Conservation (phyloP, 2,329 filamentous ascomycete species). For the Sarocladium kiliense region DNA sequence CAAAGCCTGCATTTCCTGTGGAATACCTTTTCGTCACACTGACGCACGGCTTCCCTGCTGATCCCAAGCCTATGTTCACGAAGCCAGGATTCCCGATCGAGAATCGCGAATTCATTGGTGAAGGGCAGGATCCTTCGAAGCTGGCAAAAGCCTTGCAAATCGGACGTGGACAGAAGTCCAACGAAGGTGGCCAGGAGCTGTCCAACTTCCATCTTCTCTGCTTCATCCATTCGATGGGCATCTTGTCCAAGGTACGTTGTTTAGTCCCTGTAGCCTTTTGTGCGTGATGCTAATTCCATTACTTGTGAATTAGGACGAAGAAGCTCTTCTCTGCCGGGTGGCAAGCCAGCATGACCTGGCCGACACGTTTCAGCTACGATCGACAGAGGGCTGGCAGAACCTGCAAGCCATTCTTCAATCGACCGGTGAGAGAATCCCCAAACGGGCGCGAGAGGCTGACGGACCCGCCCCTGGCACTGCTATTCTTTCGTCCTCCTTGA, state of each 20-base stretch:
- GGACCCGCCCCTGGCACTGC: slow-evolving; percentile 22
- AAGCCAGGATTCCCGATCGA: slow-evolving; percentile 78
- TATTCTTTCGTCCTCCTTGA: slow-evolving; percentile 14
- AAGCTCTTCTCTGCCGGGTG: slow-evolving; percentile 77
- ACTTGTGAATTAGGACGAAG: slow-evolving; percentile 67
- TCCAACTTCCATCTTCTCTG: slow-evolving; percentile 95
- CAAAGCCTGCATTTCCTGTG: slow-evolving; percentile 91
- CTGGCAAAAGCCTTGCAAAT: slow-evolving; percentile 65
- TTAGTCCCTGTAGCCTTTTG: background rate
- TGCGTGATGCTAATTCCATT: slow-evolving; percentile 10
- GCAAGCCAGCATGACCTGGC: slow-evolving; percentile 76
- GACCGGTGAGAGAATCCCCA: slow-evolving; percentile 93
- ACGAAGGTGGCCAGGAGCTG: slow-evolving; percentile 59
- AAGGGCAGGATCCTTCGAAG: slow-evolving; percentile 72
- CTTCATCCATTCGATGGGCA: slow-evolving; percentile 74
- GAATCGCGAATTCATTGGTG: slow-evolving; percentile 81
- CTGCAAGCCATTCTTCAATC: slow-evolving; percentile 89
- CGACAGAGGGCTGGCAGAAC: slow-evolving; percentile 89
- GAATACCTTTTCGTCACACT: slow-evolving; percentile 95
- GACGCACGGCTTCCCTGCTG: slow-evolving; percentile 90
- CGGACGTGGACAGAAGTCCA: slow-evolving; percentile 52
- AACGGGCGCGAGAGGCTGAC: slow-evolving; percentile 51
- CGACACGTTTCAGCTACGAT: slow-evolving; percentile 77
- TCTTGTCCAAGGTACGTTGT: slow-evolving; percentile 75
- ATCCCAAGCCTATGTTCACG: slow-evolving; percentile 71